A percentile compares a stretch with the other conserved stretches of the same genome.
These are phyloP conservation scores for Xylogone sp. DNA, from an alignment of 2,329 filamentous ascomycete species.

Conservation along the genomic window DNA sequence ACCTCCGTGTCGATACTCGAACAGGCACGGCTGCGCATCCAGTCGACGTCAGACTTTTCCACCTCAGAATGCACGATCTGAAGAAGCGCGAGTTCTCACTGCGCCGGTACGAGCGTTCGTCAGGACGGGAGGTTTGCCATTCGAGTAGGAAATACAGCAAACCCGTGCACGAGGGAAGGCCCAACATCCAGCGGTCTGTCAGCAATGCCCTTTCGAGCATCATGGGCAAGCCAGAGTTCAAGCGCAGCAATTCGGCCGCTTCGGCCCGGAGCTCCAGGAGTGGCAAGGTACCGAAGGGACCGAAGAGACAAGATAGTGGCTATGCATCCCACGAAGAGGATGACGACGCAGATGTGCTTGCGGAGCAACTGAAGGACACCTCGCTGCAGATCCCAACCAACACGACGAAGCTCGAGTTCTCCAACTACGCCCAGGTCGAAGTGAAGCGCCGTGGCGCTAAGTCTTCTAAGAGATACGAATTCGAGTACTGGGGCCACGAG, in stretches of 20 bases:
- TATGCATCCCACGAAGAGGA: conserved; percentile 48
- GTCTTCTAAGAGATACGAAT: conserved; percentile 75
- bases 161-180: conserved; percentile 37
- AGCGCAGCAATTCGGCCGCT: conserved; percentile 23
- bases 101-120: conserved; percentile 86
- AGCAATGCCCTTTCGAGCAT: conserved; percentile 45
- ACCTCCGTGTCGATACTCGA: conserved; percentile 81
- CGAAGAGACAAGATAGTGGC: conserved; percentile 45
- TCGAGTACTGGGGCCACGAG: conserved; percentile 85
- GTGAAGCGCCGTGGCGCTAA: conserved; percentile 66
- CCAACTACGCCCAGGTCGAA: conserved; percentile 93
- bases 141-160: conserved; percentile 68
- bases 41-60: conserved; percentile 75
- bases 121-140: conserved; percentile 88
- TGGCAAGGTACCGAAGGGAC: conserved; percentile 6
- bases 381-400: conserved; percentile 55
- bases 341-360: conserved; percentile 24
- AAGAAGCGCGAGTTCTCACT: conserved; percentile 84
- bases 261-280: conserved; percentile 13
- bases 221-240: conserved; percentile 47
- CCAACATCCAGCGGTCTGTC: conserved; percentile 47
- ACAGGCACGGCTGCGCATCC: conserved; percentile 56
- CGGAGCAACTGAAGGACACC: conserved; percentile 20
- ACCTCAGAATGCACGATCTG: conserved; percentile 91
- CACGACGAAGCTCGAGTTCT: conserved; percentile 87